phyloP scores from a whole-genome alignment of 1,139 yeast species.

The Trichomonascaceae sp. region DNA sequence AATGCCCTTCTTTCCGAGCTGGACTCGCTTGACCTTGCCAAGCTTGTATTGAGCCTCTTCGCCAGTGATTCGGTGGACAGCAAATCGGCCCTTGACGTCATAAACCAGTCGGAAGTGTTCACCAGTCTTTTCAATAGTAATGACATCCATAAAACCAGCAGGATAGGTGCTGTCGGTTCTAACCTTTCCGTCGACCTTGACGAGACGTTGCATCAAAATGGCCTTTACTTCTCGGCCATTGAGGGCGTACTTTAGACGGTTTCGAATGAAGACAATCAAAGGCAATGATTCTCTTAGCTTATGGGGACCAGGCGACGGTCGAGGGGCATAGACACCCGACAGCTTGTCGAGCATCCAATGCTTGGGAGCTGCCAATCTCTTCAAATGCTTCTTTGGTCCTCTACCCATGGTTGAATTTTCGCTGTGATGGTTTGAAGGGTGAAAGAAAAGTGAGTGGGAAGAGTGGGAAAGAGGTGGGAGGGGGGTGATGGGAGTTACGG shows the following conservation, averaged over 20 bases:
- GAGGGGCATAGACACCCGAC: conserved; percentile 99
- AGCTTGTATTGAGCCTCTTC: conserved; percentile 98
- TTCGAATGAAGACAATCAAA: conserved; percentile 94
- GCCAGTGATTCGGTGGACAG: conserved; percentile 98
- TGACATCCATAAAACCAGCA: conserved; percentile 99
- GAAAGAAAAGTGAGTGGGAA: conserved; percentile 1
- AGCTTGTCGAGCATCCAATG: conserved; percentile 99
- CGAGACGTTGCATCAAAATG: conserved; percentile 98
- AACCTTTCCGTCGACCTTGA: conserved; percentile 98
- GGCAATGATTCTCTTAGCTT: conserved; percentile 99
- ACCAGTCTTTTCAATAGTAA: conserved; percentile 93
- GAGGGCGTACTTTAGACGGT: conserved; percentile 98
- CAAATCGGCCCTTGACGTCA: conserved; percentile 98
- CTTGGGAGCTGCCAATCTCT: conserved; percentile 99
- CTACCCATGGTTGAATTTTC: conserved; percentile 64
- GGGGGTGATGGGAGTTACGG: not conserved
- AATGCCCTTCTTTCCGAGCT: conserved; percentile 96
- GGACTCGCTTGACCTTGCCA: conserved; percentile 96
- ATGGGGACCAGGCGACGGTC: conserved; percentile 99
- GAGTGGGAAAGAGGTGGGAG: not conserved
- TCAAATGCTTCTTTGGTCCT: conserved; percentile 98
- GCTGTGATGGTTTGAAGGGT: conserved; percentile 2
- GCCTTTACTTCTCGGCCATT: conserved; percentile 99
- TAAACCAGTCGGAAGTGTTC: conserved; percentile 98
- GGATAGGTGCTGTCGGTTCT: conserved; percentile 99